Conservation (phyloP, 441 rosid genomes). For the Arabidopsis hybrid region DNA sequence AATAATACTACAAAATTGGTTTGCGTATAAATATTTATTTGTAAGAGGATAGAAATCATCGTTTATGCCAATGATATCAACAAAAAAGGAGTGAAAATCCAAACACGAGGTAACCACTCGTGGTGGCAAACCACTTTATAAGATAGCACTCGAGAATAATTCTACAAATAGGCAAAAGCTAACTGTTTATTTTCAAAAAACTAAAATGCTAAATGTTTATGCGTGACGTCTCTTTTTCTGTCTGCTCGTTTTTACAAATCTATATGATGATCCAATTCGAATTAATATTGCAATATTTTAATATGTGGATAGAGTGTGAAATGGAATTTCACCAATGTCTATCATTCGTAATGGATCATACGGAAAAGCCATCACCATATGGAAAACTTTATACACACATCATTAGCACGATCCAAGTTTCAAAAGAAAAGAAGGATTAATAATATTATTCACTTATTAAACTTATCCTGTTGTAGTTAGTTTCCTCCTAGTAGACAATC, state of each 20-base stretch:
- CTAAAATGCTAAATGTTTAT: constrained; percentile 40
- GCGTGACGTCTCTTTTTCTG: constrained; percentile 58
- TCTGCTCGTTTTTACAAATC: constrained; percentile 15
- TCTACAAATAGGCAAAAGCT: constrained; percentile 44
- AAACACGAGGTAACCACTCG: constrained; percentile 52
- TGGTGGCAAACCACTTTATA: constrained; percentile 74
- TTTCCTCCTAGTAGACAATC: constrained; percentile 54
- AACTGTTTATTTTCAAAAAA: not conserved
- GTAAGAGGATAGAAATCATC: constrained; percentile 5
- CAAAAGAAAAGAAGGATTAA: not conserved
- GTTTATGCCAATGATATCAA: constrained; percentile 24
- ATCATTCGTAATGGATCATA: constrained; percentile 37
- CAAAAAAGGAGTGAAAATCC: constrained; percentile 11
- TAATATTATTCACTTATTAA: constrained; percentile 26
- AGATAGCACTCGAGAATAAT: constrained; percentile 61
- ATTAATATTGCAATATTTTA: constrained; percentile 19
- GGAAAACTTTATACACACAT: constrained; percentile 39
- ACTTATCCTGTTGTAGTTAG: constrained; percentile 43
- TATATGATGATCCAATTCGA: not conserved
- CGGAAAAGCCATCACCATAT: constrained; percentile 34
- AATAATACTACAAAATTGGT: not conserved
- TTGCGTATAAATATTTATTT: not conserved
- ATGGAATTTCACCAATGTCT: constrained; percentile 33
- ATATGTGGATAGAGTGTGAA: constrained; percentile 40
- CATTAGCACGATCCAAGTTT: constrained; percentile 35